These are phyloP conservation scores for Scedosporium dehoogii DNA, from an alignment of 2,329 filamentous ascomycete genomes.

Conservation along the genomic window DNA sequence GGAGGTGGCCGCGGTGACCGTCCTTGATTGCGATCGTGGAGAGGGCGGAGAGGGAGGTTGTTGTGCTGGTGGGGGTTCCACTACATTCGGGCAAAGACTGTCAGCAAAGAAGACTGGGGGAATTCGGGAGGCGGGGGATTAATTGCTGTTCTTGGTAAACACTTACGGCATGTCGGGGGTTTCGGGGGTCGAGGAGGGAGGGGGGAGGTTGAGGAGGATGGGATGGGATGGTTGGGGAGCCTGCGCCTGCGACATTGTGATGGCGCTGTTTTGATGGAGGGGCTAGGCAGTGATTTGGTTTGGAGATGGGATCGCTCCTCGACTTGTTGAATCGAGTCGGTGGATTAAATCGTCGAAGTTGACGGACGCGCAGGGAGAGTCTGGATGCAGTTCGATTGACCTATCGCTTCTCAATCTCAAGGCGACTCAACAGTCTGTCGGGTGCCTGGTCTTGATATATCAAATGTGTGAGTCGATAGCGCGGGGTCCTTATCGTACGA, in stretches of 20 bases:
- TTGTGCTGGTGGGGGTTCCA: slow-evolving; percentile 86
- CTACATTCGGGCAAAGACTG: slow-evolving; percentile 31
- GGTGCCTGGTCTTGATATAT: neutral
- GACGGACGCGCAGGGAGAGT: too few relatives aligned
- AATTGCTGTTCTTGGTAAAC: neutral
- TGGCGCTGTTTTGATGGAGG: neutral
- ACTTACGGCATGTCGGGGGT: slow-evolving; percentile 86
- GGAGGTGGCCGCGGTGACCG: slow-evolving; percentile 75
- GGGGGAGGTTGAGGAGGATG: slow-evolving; percentile 75
- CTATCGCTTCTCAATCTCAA: too few relatives aligned
- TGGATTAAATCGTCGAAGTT: neutral
- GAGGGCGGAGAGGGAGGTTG: slow-evolving; percentile 81
- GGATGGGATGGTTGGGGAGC: slow-evolving; percentile 26
- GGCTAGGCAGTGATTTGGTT: neutral
- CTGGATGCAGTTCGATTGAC: too few relatives aligned
- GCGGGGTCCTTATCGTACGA: neutral
- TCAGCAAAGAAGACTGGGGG: slow-evolving; percentile 5
- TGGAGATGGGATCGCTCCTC: neutral
- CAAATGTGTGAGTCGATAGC: neutral
- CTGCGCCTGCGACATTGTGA: slow-evolving; percentile 28
- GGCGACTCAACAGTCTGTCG: neutral
- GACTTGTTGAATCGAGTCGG: neutral
- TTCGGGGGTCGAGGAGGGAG: slow-evolving; percentile 69
- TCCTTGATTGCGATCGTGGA: slow-evolving; percentile 96
- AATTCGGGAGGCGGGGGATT: neutral